These are phyloP conservation scores for Fraxinus albicans DNA, from an alignment of 305 asterid species.

Conservation along the genomic window DNA sequence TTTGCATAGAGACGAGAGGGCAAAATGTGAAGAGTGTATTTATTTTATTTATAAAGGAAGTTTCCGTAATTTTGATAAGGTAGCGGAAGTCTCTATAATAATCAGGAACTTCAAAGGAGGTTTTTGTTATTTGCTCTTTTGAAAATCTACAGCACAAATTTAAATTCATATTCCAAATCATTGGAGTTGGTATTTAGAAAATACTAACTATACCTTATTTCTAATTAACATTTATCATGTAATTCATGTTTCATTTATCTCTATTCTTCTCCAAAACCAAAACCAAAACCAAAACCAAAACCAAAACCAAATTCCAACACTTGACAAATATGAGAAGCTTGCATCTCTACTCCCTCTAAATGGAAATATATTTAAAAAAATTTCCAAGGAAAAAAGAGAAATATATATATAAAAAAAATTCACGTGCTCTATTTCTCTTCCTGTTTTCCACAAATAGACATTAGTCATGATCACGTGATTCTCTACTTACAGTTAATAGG, in stretches of 20 bases:
- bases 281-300: not conserved
- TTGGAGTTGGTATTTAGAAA: not conserved
- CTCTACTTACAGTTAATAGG: not conserved
- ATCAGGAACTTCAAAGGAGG: not conserved
- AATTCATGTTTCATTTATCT: not conserved
- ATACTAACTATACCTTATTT: not conserved
- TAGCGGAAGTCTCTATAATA: not conserved
- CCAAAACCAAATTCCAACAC: not conserved
- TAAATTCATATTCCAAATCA: not conserved
- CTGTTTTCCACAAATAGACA: not conserved
- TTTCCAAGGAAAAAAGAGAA: not conserved
- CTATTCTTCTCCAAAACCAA: not conserved
- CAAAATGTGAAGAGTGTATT: not conserved
- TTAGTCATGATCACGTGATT: not conserved
- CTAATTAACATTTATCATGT: not conserved
- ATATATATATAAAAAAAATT: too few species aligned
- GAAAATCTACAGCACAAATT: not conserved
- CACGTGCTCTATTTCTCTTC: not conserved
- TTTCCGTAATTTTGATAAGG: not conserved
- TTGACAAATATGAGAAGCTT: not conserved
- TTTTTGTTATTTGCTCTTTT: not conserved
- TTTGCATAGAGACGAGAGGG: not conserved
- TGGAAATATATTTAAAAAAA: not conserved
- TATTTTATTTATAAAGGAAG: not conserved
- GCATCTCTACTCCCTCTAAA: not conserved